phyloP scores from a whole-genome alignment of 768 basidiomycete genomes.

The Mycena rebaudengoi region DNA sequence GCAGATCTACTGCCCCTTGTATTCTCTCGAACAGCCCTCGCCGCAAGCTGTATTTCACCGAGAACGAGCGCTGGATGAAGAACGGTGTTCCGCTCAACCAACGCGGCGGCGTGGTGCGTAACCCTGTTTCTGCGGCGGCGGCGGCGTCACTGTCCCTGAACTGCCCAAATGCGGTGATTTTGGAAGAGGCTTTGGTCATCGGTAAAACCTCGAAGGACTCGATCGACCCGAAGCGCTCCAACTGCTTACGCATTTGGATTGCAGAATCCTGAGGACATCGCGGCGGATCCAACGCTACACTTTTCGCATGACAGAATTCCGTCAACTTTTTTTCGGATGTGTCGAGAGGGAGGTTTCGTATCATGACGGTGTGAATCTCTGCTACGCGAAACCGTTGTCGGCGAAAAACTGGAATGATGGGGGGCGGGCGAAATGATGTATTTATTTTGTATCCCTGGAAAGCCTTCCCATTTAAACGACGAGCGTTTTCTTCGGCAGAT shows the following conservation, averaged over 20 bases:
- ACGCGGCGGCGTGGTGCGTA: constrained; percentile 39
- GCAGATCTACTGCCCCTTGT: constrained; percentile 43
- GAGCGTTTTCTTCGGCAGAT: constrained; percentile 9
- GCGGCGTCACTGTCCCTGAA: constrained; percentile 47
- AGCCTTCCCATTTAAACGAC: not conserved
- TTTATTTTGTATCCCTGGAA: constrained; percentile 2
- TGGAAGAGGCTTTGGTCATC: constrained; percentile 36
- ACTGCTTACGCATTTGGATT: constrained; percentile 41
- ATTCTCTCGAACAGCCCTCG: constrained; percentile 43
- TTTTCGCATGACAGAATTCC: constrained; percentile 51
- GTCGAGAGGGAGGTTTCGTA: constrained; percentile 30
- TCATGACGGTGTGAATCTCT: constrained; percentile 4
- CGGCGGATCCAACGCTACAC: constrained; percentile 38
- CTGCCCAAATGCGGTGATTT: constrained; percentile 52
- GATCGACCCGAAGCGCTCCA: constrained; percentile 47
- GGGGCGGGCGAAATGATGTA: constrained; percentile 5
- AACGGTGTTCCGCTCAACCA: constrained; percentile 49
- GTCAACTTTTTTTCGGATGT: constrained; percentile 49
- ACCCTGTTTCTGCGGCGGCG: constrained; percentile 35
- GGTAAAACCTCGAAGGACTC: constrained; percentile 51
- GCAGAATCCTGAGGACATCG: constrained; percentile 31
- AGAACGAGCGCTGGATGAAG: constrained; percentile 49
- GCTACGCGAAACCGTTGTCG: not conserved
- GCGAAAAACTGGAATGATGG: not conserved
- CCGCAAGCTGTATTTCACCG: constrained; percentile 49